Percentiles rank a stretch among this genome's conserved stretches.
Evolutionary conservation across 73 alveolate genomes (phyloP).

Genomic region (Tetrahymena thermophila): DNA sequence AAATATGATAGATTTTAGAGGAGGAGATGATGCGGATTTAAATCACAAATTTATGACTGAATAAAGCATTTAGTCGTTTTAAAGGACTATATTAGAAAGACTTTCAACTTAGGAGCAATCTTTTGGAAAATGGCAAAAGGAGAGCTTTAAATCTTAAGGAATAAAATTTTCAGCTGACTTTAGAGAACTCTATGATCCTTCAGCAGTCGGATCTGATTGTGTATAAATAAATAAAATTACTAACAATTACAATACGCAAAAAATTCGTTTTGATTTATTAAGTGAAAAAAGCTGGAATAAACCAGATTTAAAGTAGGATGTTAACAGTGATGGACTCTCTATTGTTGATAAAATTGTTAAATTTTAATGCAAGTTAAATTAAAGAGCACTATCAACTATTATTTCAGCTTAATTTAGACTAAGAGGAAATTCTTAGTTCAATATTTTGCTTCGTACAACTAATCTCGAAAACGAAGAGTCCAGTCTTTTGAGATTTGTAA

Average conservation of each 20-base stretch:
- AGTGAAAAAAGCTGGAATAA: not conserved
- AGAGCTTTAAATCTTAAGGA: not conserved
- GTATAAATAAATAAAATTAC: not conserved
- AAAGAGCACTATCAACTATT: not conserved
- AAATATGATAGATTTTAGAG: not conserved
- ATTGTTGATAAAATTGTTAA: not conserved
- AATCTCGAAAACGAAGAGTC: not conserved
- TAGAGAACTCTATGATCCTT: not conserved
- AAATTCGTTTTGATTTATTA: not conserved
- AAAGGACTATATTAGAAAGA: not conserved
- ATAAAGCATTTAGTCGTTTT: not conserved
- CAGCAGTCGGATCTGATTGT: not conserved
- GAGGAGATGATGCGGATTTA: not conserved
- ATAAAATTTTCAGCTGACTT: not conserved
- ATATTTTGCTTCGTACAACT: not conserved
- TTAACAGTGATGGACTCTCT: not conserved
- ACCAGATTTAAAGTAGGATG: not conserved
- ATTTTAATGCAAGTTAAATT: not conserved
- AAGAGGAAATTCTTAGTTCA: not conserved
- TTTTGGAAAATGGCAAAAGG: not conserved
- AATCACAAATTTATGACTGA: not conserved
- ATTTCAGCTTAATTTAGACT: not conserved
- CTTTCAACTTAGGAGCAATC: not conserved
- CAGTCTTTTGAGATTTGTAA: not conserved
- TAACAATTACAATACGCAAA: not conserved